A percentile compares a stretch with the other conserved stretches of the same genome.
Evolutionary conservation across 805 yeast genomes (phyloP).

Genomic region (Barnettozyma salicaria): DNA sequence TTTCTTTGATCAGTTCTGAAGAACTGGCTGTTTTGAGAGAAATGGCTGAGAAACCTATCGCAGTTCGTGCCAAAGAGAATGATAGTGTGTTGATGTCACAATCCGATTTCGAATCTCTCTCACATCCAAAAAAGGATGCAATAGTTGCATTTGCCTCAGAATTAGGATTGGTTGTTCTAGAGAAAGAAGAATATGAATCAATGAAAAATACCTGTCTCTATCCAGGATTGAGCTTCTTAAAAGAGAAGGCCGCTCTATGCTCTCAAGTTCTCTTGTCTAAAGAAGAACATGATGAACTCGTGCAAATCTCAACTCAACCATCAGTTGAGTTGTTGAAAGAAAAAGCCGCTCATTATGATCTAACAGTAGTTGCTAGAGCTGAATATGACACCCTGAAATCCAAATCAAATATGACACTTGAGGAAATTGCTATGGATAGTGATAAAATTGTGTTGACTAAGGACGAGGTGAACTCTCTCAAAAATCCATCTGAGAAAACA

Average conservation of each 20-base stretch:
- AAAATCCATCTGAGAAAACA: conserved; percentile 15
- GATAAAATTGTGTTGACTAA: conserved; percentile 14
- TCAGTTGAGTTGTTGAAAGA: background rate
- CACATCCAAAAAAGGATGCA: conserved; percentile 3
- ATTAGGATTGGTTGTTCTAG: conserved; percentile 4
- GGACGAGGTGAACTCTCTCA: conserved; percentile 14
- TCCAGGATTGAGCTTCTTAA: conserved; percentile 21
- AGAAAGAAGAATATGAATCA: background rate
- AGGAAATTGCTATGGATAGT: conserved; percentile 9
- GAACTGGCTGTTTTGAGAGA: conserved; percentile 10
- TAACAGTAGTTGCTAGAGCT: conserved; percentile 8
- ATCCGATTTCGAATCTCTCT: conserved; percentile 6
- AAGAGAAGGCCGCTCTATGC: conserved; percentile 19
- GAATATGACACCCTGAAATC: conserved; percentile 6
- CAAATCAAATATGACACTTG: conserved; percentile 9
- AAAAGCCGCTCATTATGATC: conserved; percentile 8
- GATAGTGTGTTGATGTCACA: conserved; percentile 6
- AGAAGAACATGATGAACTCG: conserved; percentile 12
- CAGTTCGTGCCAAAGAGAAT: conserved; percentile 19
- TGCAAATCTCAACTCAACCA: conserved; percentile 4
- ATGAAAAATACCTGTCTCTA: conserved; percentile 12
- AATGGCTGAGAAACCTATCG: conserved; percentile 15
- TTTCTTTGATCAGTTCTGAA: conserved; percentile 6
- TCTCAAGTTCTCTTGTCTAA: conserved; percentile 12
- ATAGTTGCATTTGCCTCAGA: conserved; percentile 2